Percentiles rank a stretch among this genome's conserved stretches.
Evolutionary conservation across 768 basidiomycete species (phyloP).

Genomic region (Lactarius akahatsu): DNA sequence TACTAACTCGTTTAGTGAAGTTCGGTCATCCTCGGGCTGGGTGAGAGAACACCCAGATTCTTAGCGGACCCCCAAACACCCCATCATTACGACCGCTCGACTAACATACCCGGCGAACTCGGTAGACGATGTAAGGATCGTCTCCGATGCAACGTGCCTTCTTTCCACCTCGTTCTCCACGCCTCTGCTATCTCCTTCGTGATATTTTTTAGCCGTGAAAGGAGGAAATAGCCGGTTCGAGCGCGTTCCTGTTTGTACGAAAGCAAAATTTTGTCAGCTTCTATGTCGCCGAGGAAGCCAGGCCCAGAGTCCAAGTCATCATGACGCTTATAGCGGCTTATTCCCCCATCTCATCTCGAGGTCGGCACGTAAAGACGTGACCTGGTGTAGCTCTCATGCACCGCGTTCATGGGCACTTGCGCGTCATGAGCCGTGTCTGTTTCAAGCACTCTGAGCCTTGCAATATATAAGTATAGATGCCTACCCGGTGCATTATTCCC

Average conservation of each 20-base stretch:
- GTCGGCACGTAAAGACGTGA: not conserved
- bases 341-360: not conserved
- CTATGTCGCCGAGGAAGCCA: too few relatives aligned
- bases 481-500: not conserved
- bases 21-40: slow-evolving; percentile 17
- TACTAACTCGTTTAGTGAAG: not conserved
- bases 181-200: not conserved
- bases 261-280: slow-evolving; percentile 4
- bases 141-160: not conserved
- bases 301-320: too few relatives aligned
- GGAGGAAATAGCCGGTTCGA: slow-evolving; percentile 13
- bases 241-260: not conserved
- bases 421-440: not conserved
- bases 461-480: slow-evolving; percentile 23
- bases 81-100: not conserved
- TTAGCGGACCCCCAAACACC: slow-evolving; percentile 17
- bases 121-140: too few relatives aligned
- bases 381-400: not conserved
- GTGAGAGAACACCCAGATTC: slow-evolving; percentile 14
- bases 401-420: not conserved
- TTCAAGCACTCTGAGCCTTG: not conserved
- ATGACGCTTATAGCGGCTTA: too few relatives aligned
- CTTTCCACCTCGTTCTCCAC: not conserved
- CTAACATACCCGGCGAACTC: slow-evolving; percentile 2
- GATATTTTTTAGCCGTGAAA: slow-evolving; percentile 6